These are phyloP conservation scores for Perkinsela sp. DNA, from an alignment of 208 protist species.

Conservation along the genomic window DNA sequence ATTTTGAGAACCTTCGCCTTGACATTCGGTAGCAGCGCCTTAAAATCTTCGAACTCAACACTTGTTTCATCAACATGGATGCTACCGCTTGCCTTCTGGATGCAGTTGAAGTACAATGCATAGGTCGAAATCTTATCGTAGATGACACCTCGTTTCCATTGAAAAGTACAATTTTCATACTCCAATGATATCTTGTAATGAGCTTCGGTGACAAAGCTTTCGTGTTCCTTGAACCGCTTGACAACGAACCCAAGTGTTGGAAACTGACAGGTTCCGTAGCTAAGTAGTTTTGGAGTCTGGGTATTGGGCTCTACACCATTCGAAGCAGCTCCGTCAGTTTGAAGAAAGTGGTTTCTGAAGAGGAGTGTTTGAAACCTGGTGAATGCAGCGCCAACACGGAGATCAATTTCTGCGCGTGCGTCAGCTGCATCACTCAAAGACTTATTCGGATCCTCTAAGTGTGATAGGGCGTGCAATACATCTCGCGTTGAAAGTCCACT, in stretches of 20 bases:
- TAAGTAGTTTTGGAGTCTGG: conserved; percentile 50
- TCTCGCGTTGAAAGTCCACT: conserved; percentile 56
- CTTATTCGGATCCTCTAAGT: conserved; percentile 58
- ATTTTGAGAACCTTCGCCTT: neutral
- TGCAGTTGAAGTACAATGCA: neutral
- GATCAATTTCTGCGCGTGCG: conserved; percentile 73
- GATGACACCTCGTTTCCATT: neutral
- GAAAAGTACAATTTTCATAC: neutral
- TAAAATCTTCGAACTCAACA: neutral
- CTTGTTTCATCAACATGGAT: neutral
- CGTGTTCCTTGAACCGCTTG: conserved; percentile 58
- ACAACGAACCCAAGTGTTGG: conserved; percentile 76
- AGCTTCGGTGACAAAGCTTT: conserved; percentile 19
- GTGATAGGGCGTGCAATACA: conserved; percentile 37
- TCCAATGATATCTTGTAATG: neutral
- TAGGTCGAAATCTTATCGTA: neutral
- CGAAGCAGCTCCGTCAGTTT: neutral
- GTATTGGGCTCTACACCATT: conserved; percentile 11
- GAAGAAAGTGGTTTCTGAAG: conserved; percentile 37
- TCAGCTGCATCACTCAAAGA: conserved; percentile 67
- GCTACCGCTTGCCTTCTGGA: neutral
- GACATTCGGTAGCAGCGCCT: neutral
- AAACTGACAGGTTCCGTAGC: conserved; percentile 85
- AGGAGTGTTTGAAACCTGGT: conserved; percentile 70
- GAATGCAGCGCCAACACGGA: conserved; percentile 80